Evolutionary conservation across 2,329 filamentous ascomycete genomes (phyloP).

Genomic region (Fonsecaea pugnacius): DNA sequence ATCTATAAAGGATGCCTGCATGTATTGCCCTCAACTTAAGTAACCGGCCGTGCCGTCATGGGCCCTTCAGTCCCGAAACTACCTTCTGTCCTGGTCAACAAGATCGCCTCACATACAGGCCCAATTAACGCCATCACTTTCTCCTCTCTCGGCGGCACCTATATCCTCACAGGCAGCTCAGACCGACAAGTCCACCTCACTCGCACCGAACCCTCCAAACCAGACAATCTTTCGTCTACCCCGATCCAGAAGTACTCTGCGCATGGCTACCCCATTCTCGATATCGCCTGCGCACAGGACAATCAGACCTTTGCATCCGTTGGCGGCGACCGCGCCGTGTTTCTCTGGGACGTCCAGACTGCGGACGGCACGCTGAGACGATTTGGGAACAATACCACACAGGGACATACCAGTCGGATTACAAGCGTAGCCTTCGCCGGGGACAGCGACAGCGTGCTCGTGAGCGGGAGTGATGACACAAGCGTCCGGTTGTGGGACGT

Average conservation of each 20-base stretch:
- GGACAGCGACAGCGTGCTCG: slow-evolving; percentile 69
- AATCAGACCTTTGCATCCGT: slow-evolving; percentile 86
- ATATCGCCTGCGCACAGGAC: slow-evolving; percentile 71
- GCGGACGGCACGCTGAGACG: slow-evolving; percentile 73
- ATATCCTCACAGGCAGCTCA: slow-evolving; percentile 81
- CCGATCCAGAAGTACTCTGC: slow-evolving; percentile 87
- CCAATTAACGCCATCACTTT: slow-evolving; percentile 74
- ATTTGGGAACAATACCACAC: slow-evolving; percentile 61
- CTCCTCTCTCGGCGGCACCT: slow-evolving; percentile 72
- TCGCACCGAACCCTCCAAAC: slow-evolving; percentile 59
- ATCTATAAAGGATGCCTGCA: not conserved
- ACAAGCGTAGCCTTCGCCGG: slow-evolving; percentile 82
- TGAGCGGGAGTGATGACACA: slow-evolving; percentile 74
- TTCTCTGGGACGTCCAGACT: slow-evolving; percentile 90
- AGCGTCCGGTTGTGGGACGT: slow-evolving; percentile 77
- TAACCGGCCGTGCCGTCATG: not conserved
- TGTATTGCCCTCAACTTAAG: not conserved
- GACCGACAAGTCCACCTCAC: slow-evolving; percentile 86
- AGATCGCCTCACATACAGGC: slow-evolving; percentile 52
- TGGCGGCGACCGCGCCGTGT: slow-evolving; percentile 87
- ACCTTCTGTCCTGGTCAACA: slow-evolving; percentile 48
- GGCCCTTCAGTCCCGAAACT: slow-evolving; percentile 37
- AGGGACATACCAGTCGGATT: slow-evolving; percentile 72
- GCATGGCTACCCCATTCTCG: slow-evolving; percentile 90
- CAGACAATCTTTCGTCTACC: slow-evolving; percentile 39